phyloP scores from a whole-genome alignment of 2,329 filamentous ascomycete genomes.

The Nothophoma quercina region DNA sequence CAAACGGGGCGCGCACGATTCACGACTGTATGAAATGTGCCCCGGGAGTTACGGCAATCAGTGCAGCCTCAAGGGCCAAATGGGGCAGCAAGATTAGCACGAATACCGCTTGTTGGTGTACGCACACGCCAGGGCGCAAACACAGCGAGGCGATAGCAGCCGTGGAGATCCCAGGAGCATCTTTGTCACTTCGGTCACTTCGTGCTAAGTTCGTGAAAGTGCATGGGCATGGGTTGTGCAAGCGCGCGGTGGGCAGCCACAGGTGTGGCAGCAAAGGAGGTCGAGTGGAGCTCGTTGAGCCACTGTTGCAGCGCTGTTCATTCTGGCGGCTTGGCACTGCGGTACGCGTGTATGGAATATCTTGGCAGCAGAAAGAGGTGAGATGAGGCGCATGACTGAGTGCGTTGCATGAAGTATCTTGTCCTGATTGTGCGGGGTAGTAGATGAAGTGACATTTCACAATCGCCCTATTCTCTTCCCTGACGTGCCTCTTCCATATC shows the following conservation, averaged over 20 bases:
- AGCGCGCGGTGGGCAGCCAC: not conserved
- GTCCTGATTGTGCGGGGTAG: not conserved
- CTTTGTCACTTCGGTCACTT: not conserved
- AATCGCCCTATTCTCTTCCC: too few relatives aligned
- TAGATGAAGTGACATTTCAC: too few relatives aligned
- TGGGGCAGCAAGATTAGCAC: not conserved
- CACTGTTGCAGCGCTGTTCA: conserved; percentile 2
- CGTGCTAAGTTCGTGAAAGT: too few relatives aligned
- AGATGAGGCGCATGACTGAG: conserved; percentile 12
- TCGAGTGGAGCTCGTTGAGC: conserved; percentile 6
- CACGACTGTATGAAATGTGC: not conserved
- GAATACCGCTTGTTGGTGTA: not conserved
- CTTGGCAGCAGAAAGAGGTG: conserved; percentile 13
- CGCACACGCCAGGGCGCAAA: not conserved
- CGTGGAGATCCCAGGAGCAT: not conserved
- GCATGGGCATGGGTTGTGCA: too few relatives aligned
- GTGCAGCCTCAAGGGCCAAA: not conserved
- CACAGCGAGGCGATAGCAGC: not conserved
- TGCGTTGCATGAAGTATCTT: not conserved
- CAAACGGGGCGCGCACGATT: not conserved
- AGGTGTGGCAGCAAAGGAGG: conserved; percentile 17
- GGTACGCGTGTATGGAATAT: conserved; percentile 17
- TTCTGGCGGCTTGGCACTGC: conserved; percentile 19
- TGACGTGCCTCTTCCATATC: too few relatives aligned
- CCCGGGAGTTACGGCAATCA: not conserved